phyloP scores from a whole-genome alignment of 1,139 yeast genomes.

The Geotrichum cucujoidarum region DNA sequence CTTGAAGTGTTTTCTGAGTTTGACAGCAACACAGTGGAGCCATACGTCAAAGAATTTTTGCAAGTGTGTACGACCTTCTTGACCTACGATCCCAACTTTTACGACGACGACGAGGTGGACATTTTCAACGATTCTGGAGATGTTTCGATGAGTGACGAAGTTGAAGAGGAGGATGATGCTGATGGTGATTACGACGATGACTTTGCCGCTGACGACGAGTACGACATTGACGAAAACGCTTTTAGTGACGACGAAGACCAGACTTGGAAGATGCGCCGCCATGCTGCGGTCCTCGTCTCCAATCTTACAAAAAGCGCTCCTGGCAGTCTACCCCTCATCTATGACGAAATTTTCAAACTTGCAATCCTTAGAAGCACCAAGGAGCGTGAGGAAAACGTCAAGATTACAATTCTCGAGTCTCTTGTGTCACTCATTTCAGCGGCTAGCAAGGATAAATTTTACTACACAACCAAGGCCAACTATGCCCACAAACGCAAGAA shows the following conservation, averaged over 20 bases:
- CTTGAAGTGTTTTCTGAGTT: constrained; percentile 31
- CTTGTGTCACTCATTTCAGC: constrained; percentile 29
- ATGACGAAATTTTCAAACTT: constrained; percentile 28
- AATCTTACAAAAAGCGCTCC: constrained; percentile 42
- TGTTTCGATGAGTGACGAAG: constrained; percentile 16
- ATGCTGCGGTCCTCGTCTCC: constrained; percentile 46
- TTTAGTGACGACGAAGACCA: constrained; percentile 54
- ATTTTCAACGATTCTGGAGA: constrained; percentile 33
- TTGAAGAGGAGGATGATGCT: constrained; percentile 25
- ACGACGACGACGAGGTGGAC: constrained; percentile 39
- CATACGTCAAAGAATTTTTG: constrained; percentile 36
- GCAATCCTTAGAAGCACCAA: constrained; percentile 32
- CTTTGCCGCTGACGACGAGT: constrained; percentile 38
- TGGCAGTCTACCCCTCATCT: constrained; percentile 25
- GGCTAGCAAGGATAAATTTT: constrained; percentile 30
- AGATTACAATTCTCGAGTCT: constrained; percentile 36
- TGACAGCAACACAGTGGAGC: constrained; percentile 25
- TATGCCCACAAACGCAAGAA: constrained; percentile 33
- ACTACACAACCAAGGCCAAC: constrained; percentile 26
- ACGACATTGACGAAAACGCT: constrained; percentile 44
- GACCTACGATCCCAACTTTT: constrained; percentile 55
- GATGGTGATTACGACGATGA: constrained; percentile 27
- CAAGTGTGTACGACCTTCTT: constrained; percentile 42
- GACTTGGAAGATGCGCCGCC: constrained; percentile 65
- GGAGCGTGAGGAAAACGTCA: constrained; percentile 41